These are phyloP conservation scores for Ceratobasidium papillatum DNA, from an alignment of 1,284 basidiomycete genomes.

Conservation along the genomic window DNA sequence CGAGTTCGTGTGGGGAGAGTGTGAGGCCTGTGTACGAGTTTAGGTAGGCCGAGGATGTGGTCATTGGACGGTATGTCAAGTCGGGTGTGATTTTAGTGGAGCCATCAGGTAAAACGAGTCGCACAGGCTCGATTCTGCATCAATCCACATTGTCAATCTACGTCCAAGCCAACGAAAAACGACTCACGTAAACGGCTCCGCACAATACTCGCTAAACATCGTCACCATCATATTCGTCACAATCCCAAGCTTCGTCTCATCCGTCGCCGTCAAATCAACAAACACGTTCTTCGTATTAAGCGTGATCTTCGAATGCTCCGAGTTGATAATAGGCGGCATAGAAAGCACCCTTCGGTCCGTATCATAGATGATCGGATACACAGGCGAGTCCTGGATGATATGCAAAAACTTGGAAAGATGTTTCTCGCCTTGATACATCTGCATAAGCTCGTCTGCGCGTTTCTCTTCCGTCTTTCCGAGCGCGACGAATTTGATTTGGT, in stretches of 20 bases:
- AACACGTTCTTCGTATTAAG: conserved; percentile 94
- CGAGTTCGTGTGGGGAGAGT: conserved; percentile 69
- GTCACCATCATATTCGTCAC: conserved; percentile 94
- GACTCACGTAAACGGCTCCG: conserved; percentile 86
- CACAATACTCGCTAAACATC: conserved; percentile 98
- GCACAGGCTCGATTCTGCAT: conserved; percentile 89
- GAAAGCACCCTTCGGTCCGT: conserved; percentile 85
- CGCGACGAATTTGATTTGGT: conserved; percentile 90
- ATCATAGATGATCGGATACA: conserved; percentile 99
- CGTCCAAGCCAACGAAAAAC: neutral
- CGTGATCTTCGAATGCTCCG: conserved; percentile 96
- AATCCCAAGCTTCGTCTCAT: conserved; percentile 94
- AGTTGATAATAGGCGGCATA: conserved; percentile 99
- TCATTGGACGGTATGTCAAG: conserved; percentile 74
- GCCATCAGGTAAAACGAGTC: conserved; percentile 81
- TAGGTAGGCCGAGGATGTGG: conserved; percentile 89
- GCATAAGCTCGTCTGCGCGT: conserved; percentile 88
- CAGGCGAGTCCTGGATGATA: conserved; percentile 94
- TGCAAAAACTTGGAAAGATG: conserved; percentile 89
- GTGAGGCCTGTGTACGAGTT: conserved; percentile 93
- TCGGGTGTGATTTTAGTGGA: conserved; percentile 81
- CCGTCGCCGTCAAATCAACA: conserved; percentile 97
- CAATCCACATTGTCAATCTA: conserved; percentile 6
- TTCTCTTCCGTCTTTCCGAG: conserved; percentile 79
- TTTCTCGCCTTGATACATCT: conserved; percentile 92